Evolutionary conservation across 2,329 filamentous ascomycete species (phyloP), one percentile per base, ranked within the genome.

Genomic region (Calonectria pteridis): DNA sequence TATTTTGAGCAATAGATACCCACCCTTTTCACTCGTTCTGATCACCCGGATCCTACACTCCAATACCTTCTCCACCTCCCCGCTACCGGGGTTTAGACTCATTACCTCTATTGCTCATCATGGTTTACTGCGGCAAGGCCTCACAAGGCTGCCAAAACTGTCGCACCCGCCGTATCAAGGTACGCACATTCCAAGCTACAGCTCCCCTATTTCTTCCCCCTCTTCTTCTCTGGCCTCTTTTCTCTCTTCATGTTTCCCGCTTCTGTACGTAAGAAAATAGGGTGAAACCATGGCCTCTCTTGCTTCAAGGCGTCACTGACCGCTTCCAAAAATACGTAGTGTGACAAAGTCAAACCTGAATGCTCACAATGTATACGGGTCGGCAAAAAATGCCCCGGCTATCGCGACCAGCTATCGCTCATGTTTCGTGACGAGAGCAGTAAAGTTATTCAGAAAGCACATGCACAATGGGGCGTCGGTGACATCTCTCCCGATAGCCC

Each of bases 401-500:
- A 93, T 78, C 87, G 91, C 76, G 91, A 93, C 75, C 90, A 92
- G 81, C 84, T 93, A 40, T 91, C 91, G 37, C 85, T 93, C 71
- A 90, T 93, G 88, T 93, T 93, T 80, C 90, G 91, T 46, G 91
- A 93, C 84, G 91, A 93, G 83, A 93, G 89, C 78, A 89, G 86
- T 77, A 90, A 92, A 78, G 91, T 93, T 58, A 89, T 91, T 31
- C 87, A 87, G 75, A 92, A 91, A 79, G 89, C 89, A 26, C 88
- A 90, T 69, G 88, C 88, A 31, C 88, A 86, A 82, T 89, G 85
- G 88, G 87, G 85, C 1, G 71, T 84, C 77, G 71, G 77, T 78
- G 80, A 82, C 28, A 73, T 75, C 31, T 49, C 73, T 29, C 65
- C 73, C 50, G 79, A 77, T 16, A 64, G 28, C n/a, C 43, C 58